A percentile compares a stretch with the other conserved stretches of the same genome.
Conservation (phyloP, 75 land plant genomes). For the Adiantum capillusveneris region DNA sequence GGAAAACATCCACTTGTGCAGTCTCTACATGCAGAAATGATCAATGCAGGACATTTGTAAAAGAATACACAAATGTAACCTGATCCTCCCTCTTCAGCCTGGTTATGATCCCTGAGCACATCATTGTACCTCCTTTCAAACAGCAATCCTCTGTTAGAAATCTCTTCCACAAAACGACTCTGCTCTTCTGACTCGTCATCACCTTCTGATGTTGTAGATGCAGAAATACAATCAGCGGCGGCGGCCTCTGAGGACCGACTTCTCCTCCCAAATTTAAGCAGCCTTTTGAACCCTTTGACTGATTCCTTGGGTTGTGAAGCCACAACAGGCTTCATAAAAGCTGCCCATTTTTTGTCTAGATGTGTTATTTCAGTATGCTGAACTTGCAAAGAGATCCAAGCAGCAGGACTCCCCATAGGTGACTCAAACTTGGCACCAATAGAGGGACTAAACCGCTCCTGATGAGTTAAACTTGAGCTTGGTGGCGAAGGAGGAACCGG, state of each 20-base stretch:
- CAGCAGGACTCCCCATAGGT: conserved; percentile 69
- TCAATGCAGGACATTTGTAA: conserved; percentile 6
- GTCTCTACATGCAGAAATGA: conserved; percentile 9
- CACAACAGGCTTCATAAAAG: conserved; percentile 45
- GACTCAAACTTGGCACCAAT: conserved; percentile 53
- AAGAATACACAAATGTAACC: no score
- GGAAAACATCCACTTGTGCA: no score
- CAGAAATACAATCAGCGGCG: conserved; percentile 53
- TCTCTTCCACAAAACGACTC: conserved; percentile 42
- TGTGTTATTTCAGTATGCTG: conserved; percentile 33
- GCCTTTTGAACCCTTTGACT: conserved; percentile 74
- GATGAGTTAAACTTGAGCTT: background rate
- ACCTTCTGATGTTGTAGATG: conserved; percentile 74
- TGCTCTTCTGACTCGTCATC: conserved; percentile 85
- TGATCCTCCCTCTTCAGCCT: conserved; percentile 3
- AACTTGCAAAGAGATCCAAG: conserved; percentile 55
- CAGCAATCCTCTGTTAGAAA: conserved; percentile 28
- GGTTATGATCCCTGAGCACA: conserved; percentile 13
- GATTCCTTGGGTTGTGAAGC: conserved; percentile 48
- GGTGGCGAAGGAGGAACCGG: no score
- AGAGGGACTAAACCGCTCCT: conserved; percentile 6
- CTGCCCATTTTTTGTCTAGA: conserved; percentile 67
- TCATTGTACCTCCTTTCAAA: conserved; percentile 17
- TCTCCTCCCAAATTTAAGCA: conserved; percentile 87
- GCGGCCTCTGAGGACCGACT: conserved; percentile 42